A percentile compares a stretch with the other conserved stretches of the same genome.
These are phyloP conservation scores for Pinus albicaulis DNA, from an alignment of 75 land plant genomes.

Conservation along the genomic window DNA sequence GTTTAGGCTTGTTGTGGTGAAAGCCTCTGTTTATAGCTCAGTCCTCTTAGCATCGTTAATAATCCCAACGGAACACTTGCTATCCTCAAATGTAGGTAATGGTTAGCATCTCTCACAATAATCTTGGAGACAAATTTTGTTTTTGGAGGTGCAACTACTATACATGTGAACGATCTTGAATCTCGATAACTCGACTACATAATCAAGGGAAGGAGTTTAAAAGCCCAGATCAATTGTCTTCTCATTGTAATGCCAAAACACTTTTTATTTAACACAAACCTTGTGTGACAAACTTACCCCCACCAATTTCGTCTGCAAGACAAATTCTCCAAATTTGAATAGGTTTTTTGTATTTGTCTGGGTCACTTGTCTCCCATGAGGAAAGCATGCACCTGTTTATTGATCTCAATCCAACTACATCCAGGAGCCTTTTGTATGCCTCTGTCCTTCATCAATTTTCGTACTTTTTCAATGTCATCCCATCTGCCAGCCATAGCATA, in stretches of 20 bases:
- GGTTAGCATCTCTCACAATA: constrained; percentile 5
- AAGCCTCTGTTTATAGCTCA: not conserved
- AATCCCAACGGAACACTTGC: not conserved
- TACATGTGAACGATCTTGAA: not conserved
- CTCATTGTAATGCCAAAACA: not conserved
- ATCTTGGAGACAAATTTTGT: not conserved
- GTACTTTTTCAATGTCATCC: constrained; percentile 7
- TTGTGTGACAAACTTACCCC: not conserved
- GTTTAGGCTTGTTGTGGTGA: not conserved
- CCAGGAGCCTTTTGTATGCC: constrained; percentile 30
- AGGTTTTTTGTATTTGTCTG: not conserved
- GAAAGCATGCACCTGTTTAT: constrained; percentile 3
- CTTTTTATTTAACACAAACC: not conserved
- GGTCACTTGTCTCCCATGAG: not conserved
- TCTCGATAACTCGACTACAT: not conserved
- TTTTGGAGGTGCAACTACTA: not conserved
- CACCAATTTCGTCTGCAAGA: not conserved
- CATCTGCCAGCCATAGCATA: constrained; percentile 38
- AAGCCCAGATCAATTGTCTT: constrained; percentile 4
- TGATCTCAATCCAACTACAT: constrained; percentile 31
- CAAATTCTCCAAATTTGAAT: not conserved
- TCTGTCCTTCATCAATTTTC: not conserved
- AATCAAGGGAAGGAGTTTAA: not conserved
- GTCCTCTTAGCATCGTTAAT: not conserved
- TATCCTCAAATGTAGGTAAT: not conserved